These are phyloP conservation scores for Phytomonas francai DNA, from an alignment of 208 protist genomes.

Conservation along the genomic window DNA sequence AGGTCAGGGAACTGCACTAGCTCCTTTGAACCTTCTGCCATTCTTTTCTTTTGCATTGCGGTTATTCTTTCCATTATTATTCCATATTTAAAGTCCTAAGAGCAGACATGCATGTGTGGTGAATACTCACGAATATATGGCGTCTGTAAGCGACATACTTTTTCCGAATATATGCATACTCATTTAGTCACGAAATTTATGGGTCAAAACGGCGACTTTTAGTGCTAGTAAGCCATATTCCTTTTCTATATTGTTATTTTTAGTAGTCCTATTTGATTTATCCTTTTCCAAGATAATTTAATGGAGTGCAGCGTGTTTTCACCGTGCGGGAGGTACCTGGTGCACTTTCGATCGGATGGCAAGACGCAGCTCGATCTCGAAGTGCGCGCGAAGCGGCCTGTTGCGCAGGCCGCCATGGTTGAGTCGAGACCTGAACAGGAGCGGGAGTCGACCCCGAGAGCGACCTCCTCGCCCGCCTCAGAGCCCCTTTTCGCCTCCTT, in stretches of 20 bases:
- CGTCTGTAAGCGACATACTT: not conserved
- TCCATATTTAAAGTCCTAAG: not conserved
- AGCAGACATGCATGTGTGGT: not conserved
- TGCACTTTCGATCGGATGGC: conserved; percentile 34
- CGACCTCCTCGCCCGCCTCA: not conserved
- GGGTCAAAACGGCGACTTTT: not conserved
- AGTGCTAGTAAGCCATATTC: not conserved
- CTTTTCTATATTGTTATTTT: conserved; percentile 9
- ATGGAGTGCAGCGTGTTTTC: conserved; percentile 67
- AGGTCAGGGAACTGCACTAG: not conserved
- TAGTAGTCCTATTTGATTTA: conserved; percentile 2
- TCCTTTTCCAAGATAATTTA: not conserved
- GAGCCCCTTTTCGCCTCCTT: not conserved
- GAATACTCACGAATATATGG: not conserved
- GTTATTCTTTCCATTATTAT: not conserved
- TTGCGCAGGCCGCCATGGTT: not conserved
- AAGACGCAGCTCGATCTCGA: conserved; percentile 22
- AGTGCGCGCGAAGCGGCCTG: not conserved
- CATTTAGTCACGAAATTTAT: not conserved
- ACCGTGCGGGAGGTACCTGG: conserved; percentile 60
- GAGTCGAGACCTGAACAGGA: not conserved
- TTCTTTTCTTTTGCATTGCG: not conserved
- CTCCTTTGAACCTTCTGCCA: not conserved
- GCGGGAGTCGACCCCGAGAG: not conserved
- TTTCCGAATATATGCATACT: not conserved